Evolutionary conservation across 805 yeast species (phyloP).

Genomic region (Yamadazyma sp.): DNA sequence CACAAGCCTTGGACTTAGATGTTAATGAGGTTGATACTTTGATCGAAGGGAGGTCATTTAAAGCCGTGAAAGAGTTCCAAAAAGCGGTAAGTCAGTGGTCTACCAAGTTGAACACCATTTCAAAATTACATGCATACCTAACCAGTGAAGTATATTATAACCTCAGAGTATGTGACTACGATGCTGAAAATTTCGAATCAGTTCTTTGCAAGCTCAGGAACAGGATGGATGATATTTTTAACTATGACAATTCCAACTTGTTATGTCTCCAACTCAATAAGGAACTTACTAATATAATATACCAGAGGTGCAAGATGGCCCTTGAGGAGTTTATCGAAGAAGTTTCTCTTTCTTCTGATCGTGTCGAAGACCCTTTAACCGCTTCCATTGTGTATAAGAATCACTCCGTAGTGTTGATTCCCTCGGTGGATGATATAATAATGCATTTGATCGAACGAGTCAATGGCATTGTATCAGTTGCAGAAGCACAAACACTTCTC

Average conservation of each 20-base stretch:
- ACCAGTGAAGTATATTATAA: slow-evolving; percentile 13
- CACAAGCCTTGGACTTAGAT: slow-evolving; percentile 49
- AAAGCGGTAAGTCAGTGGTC: slow-evolving; percentile 20
- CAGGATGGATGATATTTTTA: slow-evolving; percentile 5
- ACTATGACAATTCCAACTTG: slow-evolving; percentile 16
- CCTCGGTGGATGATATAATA: slow-evolving; percentile 11
- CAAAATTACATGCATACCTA: slow-evolving; percentile 19
- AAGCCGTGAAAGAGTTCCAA: slow-evolving; percentile 24
- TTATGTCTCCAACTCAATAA: slow-evolving; percentile 25
- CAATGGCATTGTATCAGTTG: slow-evolving; percentile 1
- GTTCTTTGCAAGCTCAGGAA: slow-evolving; percentile 16
- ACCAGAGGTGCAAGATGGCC: slow-evolving; percentile 20
- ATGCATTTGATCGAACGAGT: slow-evolving; percentile 5
- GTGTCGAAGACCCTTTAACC: not conserved
- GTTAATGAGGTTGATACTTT: slow-evolving; percentile 25
- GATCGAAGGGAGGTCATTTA: slow-evolving; percentile 27
- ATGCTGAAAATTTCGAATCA: slow-evolving; percentile 11
- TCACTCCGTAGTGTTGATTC: slow-evolving; percentile 5
- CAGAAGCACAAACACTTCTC: slow-evolving; percentile 9
- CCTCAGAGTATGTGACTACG: slow-evolving; percentile 20
- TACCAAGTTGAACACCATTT: slow-evolving; percentile 20
- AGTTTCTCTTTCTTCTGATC: not conserved
- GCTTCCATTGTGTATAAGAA: not conserved
- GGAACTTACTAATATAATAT: slow-evolving; percentile 22
- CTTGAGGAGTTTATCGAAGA: slow-evolving; percentile 7